Evolutionary conservation across 352 stramenopile species (phyloP).

Genomic region (Aphanomyces euteiches): DNA sequence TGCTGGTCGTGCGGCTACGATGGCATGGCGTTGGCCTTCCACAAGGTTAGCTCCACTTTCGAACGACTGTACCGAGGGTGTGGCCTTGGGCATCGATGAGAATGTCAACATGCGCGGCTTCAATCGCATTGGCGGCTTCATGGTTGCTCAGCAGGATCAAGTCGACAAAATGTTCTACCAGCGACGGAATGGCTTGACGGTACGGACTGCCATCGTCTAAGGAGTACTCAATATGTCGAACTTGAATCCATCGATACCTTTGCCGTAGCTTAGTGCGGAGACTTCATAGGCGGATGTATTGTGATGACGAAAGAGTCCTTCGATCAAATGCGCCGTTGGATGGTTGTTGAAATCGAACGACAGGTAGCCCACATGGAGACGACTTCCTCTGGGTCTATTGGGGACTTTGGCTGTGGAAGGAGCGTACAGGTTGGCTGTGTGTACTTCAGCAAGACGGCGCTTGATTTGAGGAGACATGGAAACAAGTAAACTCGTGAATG

Average conservation of each 20-base stretch:
- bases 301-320: constrained; percentile 59
- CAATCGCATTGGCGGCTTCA: constrained; percentile 42
- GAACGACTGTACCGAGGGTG: constrained; percentile 40
- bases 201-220: constrained; percentile 51
- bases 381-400: constrained; percentile 1
- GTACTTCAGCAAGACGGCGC: constrained; percentile 41
- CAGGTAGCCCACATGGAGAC: constrained; percentile 66
- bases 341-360: constrained; percentile 81
- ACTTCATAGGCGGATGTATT: constrained; percentile 35
- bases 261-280: constrained; percentile 56
- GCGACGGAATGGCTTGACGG: constrained; percentile 36
- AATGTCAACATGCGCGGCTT: constrained; percentile 46
- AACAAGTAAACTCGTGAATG: constrained; percentile 72
- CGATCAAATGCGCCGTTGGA: constrained; percentile 69
- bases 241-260: background rate
- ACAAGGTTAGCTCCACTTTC: background rate
- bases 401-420: constrained; percentile 6
- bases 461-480: constrained; percentile 36
- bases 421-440: constrained; percentile 2
- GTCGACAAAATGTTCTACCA: constrained; percentile 56
- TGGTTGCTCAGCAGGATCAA: constrained; percentile 41
- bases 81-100: constrained; percentile 80
- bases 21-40: constrained; percentile 38
- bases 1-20: constrained; percentile 50
- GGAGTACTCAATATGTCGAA: background rate